Conservation (phyloP, 2,329 filamentous ascomycete genomes). For the Claviceps arundinis region DNA sequence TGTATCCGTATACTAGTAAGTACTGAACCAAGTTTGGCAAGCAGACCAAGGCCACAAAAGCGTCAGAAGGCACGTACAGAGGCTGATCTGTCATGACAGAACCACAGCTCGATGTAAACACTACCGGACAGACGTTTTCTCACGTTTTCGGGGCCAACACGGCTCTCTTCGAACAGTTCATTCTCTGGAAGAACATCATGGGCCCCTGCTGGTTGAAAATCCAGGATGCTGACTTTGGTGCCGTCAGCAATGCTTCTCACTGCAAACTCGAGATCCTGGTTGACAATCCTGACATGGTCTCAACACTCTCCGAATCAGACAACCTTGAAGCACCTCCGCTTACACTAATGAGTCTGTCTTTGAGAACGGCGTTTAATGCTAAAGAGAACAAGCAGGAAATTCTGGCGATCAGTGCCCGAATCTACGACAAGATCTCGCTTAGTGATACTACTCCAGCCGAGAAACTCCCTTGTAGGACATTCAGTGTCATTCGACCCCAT, state of each 20-base stretch:
- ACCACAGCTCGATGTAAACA: constrained; percentile 54
- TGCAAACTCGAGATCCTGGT: constrained; percentile 89
- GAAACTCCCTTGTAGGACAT: constrained; percentile 76
- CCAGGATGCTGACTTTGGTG: constrained; percentile 66
- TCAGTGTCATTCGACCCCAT: constrained; percentile 79
- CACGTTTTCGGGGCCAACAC: constrained; percentile 91
- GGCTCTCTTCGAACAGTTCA: constrained; percentile 91
- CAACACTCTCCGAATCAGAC: constrained; percentile 61
- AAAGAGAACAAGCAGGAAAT: constrained; percentile 97
- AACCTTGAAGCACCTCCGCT: constrained; percentile 72
- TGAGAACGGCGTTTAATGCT: constrained; percentile 77
- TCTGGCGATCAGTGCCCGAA: constrained; percentile 74
- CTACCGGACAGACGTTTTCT: constrained; percentile 78
- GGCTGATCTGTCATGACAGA: constrained; percentile 28
- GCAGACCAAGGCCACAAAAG: not conserved
- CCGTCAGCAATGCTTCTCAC: constrained; percentile 86
- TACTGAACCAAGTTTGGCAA: not conserved
- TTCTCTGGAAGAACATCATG: constrained; percentile 98
- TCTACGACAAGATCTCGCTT: constrained; percentile 83
- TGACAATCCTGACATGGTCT: constrained; percentile 63
- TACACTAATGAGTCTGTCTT: constrained; percentile 87
- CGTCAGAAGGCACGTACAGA: not conserved
- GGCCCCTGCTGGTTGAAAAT: constrained; percentile 96
- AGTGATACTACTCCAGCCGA: constrained; percentile 81
- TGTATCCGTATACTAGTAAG: constrained; percentile 79